Conservation (phyloP, 2,329 filamentous ascomycete species). For the Paecilomyces sp. region DNA sequence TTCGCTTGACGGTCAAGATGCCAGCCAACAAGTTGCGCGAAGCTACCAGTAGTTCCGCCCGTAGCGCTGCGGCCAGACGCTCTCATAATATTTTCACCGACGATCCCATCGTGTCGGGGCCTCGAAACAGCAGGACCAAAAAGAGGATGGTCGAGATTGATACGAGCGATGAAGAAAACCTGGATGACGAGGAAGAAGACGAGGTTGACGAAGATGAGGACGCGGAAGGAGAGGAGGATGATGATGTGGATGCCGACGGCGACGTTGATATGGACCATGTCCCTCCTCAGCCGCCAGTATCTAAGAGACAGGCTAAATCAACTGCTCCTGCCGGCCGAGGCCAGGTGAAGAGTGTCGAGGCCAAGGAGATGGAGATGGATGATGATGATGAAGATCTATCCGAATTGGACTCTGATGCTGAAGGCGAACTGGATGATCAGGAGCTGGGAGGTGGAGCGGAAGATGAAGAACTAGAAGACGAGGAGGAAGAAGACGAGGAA, state of each 20-base stretch:
- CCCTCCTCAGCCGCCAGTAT: slow-evolving; percentile 27
- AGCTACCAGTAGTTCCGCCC: slow-evolving; percentile 29
- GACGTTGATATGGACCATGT: slow-evolving; percentile 42
- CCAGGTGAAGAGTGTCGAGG: slow-evolving; percentile 39
- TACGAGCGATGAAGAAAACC: slow-evolving; percentile 43
- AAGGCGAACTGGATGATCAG: slow-evolving; percentile 43
- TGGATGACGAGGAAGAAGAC: slow-evolving; percentile 34
- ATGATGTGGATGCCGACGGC: slow-evolving; percentile 26
- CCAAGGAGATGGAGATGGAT: slow-evolving; percentile 41
- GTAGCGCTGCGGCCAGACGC: slow-evolving; percentile 18
- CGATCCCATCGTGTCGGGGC: slow-evolving; percentile 38
- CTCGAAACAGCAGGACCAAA: slow-evolving; percentile 38
- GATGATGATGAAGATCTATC: slow-evolving; percentile 46
- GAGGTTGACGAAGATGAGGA: slow-evolving; percentile 25
- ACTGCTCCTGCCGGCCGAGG: slow-evolving; percentile 27
- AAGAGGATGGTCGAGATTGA: slow-evolving; percentile 39
- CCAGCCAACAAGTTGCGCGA: slow-evolving; percentile 44
- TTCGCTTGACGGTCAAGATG: slow-evolving; percentile 44
- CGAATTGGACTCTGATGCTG: slow-evolving; percentile 39
- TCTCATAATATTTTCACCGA: slow-evolving; percentile 40
- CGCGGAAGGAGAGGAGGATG: slow-evolving; percentile 24
- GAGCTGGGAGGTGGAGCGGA: slow-evolving; percentile 28
- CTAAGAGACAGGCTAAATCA: slow-evolving; percentile 31
- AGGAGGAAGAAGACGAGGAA: slow-evolving; percentile 33
- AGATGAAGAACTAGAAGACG: slow-evolving; percentile 27